A percentile compares a stretch with the other conserved stretches of the same genome.
phyloP scores from a whole-genome alignment of 352 stramenopile genomes.

The Plasmopara muralis region DNA sequence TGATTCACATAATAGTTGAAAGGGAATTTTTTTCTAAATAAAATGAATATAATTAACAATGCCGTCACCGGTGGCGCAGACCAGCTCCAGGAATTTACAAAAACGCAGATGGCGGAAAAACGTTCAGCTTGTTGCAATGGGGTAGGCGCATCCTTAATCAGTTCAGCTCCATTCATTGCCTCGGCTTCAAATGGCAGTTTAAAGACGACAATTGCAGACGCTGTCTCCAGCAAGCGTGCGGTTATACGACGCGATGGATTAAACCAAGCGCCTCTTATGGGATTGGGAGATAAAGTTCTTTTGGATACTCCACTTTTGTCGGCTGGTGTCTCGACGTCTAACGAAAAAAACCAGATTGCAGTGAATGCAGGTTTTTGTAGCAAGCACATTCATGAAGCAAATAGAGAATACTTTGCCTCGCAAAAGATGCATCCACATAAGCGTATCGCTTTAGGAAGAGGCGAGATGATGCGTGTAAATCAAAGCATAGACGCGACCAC shows the following conservation, averaged over 20 bases:
- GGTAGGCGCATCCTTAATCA: background rate
- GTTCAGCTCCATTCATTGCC: background rate
- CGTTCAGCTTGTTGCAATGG: background rate
- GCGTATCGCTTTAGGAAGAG: conserved; percentile 12
- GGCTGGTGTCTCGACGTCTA: background rate
- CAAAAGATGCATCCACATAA: conserved; percentile 11
- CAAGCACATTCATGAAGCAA: conserved; percentile 19
- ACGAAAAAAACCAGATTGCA: background rate
- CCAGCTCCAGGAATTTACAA: background rate
- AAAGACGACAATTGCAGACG: background rate
- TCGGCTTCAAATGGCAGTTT: conserved; percentile 1
- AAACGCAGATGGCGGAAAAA: background rate
- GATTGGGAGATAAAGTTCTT: background rate
- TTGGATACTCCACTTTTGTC: background rate
- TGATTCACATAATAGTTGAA: too few species aligned
- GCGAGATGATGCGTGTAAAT: conserved; percentile 7
- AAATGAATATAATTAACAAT: background rate
- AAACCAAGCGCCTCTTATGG: background rate
- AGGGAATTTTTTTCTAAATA: background rate
- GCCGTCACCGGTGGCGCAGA: background rate
- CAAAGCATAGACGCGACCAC: conserved; percentile 25
- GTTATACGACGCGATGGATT: conserved; percentile 1
- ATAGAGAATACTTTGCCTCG: conserved; percentile 1
- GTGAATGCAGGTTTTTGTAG: conserved; percentile 1
- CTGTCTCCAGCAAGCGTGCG: conserved; percentile 1